phyloP scores from a whole-genome alignment of 768 basidiomycete species.

The Mycena albidolilacea region DNA sequence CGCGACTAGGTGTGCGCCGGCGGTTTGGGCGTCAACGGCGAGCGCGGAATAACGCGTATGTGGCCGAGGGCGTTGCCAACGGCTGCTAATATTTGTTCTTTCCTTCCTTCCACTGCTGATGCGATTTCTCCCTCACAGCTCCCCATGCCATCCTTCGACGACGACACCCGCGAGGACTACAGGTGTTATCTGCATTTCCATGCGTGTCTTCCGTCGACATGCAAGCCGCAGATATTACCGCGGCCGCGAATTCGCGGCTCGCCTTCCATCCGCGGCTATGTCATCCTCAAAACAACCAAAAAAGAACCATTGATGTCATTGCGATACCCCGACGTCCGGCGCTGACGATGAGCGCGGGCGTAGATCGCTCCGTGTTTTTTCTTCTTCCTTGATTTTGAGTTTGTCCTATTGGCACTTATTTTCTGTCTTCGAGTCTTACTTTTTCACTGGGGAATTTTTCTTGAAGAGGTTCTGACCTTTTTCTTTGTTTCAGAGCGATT shows the following conservation, averaged over 20 bases:
- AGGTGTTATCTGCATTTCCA: not conserved
- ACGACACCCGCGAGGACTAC: slow-evolving; percentile 12
- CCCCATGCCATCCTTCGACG: slow-evolving; percentile 18
- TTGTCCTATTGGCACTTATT: too few relatives aligned
- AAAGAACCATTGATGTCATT: not conserved
- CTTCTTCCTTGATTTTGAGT: not conserved
- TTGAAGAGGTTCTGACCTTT: not conserved
- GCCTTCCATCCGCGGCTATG: not conserved
- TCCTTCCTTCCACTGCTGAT: slow-evolving; percentile 8
- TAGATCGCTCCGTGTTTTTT: not conserved
- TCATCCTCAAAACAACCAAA: not conserved
- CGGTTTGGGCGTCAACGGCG: slow-evolving; percentile 50
- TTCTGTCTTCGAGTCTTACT: not conserved
- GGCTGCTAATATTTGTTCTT: slow-evolving; percentile 3
- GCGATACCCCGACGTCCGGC: too few relatives aligned
- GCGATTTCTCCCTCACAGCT: slow-evolving; percentile 10
- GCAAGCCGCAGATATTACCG: not conserved
- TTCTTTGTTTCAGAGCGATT: too few relatives aligned
- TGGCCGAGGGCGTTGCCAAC: too few relatives aligned
- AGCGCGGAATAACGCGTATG: not conserved
- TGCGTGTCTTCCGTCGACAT: not conserved
- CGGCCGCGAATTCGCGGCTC: not conserved
- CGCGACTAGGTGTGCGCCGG: slow-evolving; percentile 35
- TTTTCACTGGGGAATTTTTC: not conserved
- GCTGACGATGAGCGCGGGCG: too few relatives aligned